phyloP scores from a whole-genome alignment of 257 asterid genomes.

The Przewalskia tangutica region DNA sequence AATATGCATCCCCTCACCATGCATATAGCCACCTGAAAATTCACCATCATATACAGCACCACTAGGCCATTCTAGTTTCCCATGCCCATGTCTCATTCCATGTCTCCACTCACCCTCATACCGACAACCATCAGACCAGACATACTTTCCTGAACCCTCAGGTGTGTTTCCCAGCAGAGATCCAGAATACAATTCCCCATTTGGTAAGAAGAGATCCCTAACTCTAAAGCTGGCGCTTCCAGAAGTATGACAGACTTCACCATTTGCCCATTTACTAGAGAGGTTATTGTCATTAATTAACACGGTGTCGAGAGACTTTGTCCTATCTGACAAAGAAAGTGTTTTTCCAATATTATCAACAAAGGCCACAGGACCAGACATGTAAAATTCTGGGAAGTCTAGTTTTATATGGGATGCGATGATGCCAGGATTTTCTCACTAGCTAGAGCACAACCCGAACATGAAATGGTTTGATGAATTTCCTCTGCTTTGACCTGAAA shows the following conservation, averaged over 20 bases:
- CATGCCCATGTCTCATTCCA: constrained; percentile 86
- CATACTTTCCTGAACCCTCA: constrained; percentile 65
- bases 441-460: background rate
- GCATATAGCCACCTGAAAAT: constrained; percentile 77
- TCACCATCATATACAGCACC: constrained; percentile 85
- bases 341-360: constrained; percentile 36
- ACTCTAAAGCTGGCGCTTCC: constrained; percentile 34
- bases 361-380: constrained; percentile 79
- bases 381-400: constrained; percentile 52
- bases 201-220: constrained; percentile 36
- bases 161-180: constrained; percentile 58
- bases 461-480: background rate
- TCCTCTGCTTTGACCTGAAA: background rate
- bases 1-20: constrained; percentile 63
- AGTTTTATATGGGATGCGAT: constrained; percentile 2
- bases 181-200: constrained; percentile 59
- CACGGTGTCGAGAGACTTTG: constrained; percentile 36
- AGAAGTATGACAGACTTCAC: constrained; percentile 37
- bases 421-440: background rate
- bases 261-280: constrained; percentile 22
- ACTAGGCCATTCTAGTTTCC: constrained; percentile 65
- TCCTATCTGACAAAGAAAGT: constrained; percentile 50
- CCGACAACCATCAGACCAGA: constrained; percentile 80
- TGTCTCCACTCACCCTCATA: constrained; percentile 88
- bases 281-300: constrained; percentile 24